Evolutionary conservation across 352 stramenopile species (phyloP).

Genomic region (Phytophthora agathidicida): DNA sequence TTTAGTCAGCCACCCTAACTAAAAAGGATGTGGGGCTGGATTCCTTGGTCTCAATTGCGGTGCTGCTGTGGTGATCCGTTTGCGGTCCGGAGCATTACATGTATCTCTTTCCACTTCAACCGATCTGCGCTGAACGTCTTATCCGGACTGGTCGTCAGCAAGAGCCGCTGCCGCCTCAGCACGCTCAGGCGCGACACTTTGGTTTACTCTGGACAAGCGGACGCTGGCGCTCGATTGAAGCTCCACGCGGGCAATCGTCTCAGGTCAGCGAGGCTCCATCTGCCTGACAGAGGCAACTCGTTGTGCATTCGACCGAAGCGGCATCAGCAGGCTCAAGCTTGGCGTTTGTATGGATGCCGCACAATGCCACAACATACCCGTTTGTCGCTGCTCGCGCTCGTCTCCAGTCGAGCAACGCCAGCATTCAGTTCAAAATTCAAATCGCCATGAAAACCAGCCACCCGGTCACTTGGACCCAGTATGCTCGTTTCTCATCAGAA

Average conservation of each 20-base stretch:
- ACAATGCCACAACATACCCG: constrained; percentile 28
- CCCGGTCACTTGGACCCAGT: constrained; percentile 3
- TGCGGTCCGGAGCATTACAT: no score
- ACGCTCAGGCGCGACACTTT: constrained; percentile 12
- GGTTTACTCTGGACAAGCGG: constrained; percentile 3
- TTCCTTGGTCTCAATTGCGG: not conserved
- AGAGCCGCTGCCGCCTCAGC: no score
- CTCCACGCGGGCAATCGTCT: constrained; percentile 17
- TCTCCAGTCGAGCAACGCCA: constrained; percentile 29
- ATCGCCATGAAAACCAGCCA: constrained; percentile 4
- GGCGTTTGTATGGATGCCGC: constrained; percentile 1
- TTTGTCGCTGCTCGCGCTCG: constrained; percentile 26
- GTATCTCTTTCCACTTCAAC: no score
- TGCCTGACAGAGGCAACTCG: constrained; percentile 8
- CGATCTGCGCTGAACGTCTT: constrained; percentile 1
- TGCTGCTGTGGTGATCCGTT: not conserved
- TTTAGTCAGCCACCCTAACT: no score
- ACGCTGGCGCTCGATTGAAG: constrained; percentile 20
- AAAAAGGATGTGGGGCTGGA: no score
- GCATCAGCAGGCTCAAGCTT: constrained; percentile 2
- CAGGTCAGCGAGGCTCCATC: constrained; percentile 7
- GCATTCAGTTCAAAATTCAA: constrained; percentile 26
- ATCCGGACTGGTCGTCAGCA: constrained; percentile 9
- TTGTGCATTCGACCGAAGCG: constrained; percentile 11
- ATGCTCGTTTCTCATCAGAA: constrained; percentile 2